phyloP scores from a whole-genome alignment of 768 basidiomycete species.

The Tricholoma furcatifolium region DNA sequence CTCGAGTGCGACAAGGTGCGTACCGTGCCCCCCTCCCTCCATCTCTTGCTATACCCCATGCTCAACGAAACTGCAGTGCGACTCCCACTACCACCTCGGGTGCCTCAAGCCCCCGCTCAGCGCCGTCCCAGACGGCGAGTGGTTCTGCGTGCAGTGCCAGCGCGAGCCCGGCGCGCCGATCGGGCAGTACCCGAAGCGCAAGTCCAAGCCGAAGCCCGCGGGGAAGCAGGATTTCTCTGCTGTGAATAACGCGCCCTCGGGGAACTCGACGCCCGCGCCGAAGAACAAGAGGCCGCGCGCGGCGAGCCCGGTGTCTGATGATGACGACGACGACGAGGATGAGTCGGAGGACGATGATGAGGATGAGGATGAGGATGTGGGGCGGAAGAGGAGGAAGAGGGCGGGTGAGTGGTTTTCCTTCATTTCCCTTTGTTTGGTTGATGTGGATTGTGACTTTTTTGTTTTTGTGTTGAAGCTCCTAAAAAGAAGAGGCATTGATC shows the following conservation, averaged over 20 bases:
- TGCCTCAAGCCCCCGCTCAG: conserved; percentile 80
- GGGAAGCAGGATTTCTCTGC: conserved; percentile 7
- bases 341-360: conserved; percentile 15
- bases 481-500: conserved; percentile 21
- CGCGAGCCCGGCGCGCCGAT: conserved; percentile 57
- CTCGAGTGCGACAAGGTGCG: conserved; percentile 90
- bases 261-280: conserved; percentile 10
- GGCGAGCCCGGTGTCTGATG: conserved; percentile 21
- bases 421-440: not conserved
- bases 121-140: conserved; percentile 83
- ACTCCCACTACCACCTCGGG: conserved; percentile 80
- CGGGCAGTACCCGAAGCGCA: conserved; percentile 34
- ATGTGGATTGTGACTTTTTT: not conserved
- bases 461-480: conserved; percentile 5
- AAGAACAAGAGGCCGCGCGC: conserved; percentile 14
- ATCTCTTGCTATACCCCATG: not conserved
- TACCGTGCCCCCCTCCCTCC: not conserved
- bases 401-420: conserved; percentile 34
- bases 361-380: conserved; percentile 21
- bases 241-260: not conserved
- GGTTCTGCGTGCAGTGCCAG: conserved; percentile 84
- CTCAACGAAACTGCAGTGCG: conserved; percentile 57
- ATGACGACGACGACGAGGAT: conserved; percentile 15
- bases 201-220: conserved; percentile 9
- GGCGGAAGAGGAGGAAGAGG: conserved; percentile 43